Percentiles rank a stretch among this genome's conserved stretches.
Conservation (phyloP, 2,329 filamentous ascomycete genomes). For the Graphilbum fragrans region DNA sequence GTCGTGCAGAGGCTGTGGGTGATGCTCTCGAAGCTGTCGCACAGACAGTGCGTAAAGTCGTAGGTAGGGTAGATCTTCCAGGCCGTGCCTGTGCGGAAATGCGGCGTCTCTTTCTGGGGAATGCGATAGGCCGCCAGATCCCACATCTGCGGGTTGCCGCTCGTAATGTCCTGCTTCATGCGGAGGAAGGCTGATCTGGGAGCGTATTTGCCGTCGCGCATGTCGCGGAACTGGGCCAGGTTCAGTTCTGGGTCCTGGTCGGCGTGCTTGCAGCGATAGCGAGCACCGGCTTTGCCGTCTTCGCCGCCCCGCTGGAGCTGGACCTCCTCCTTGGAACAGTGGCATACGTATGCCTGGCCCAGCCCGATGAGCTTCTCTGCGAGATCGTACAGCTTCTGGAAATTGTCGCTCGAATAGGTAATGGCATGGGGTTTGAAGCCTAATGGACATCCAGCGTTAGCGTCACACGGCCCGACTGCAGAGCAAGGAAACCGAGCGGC, state of each 20-base stretch:
- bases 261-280: slow-evolving; percentile 73
- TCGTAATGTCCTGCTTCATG: slow-evolving; percentile 83
- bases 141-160: slow-evolving; percentile 67
- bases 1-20: slow-evolving; percentile 89
- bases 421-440: slow-evolving; percentile 64
- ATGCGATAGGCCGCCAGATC: slow-evolving; percentile 87
- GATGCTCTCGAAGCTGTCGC: slow-evolving; percentile 85
- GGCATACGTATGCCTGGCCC: slow-evolving; percentile 71
- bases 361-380: slow-evolving; percentile 72
- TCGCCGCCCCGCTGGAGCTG: slow-evolving; percentile 78
- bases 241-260: slow-evolving; percentile 61
- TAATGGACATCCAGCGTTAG: too few species aligned
- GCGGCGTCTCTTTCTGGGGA: slow-evolving; percentile 53
- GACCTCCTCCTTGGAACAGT: slow-evolving; percentile 72
- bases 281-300: slow-evolving; percentile 50
- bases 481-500: not conserved
- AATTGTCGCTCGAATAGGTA: slow-evolving; percentile 86
- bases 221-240: slow-evolving; percentile 70
- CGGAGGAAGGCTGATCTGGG: slow-evolving; percentile 73
- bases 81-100: slow-evolving; percentile 67
- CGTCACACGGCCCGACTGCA: not conserved
- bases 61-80: slow-evolving; percentile 96
- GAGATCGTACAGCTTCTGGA: slow-evolving; percentile 74
- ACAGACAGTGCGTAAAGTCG: slow-evolving; percentile 82
- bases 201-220: slow-evolving; percentile 85